Evolutionary conservation across 768 basidiomycete species (phyloP), one percentile per base, ranked within the genome.

Genomic region (Daedaleopsis nitida): DNA sequence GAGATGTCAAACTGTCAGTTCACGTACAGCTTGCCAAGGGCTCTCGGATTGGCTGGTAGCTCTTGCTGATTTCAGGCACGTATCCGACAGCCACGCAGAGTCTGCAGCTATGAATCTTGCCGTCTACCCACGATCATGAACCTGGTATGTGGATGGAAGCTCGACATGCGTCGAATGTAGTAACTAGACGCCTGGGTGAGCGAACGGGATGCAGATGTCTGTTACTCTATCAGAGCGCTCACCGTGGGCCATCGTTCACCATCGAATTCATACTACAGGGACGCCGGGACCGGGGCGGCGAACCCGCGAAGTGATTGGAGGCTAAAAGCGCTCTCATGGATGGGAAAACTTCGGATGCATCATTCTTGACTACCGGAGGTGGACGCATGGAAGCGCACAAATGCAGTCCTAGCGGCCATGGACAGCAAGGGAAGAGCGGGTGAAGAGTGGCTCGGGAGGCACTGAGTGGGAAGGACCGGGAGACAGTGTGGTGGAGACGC

Each of bases 271-370:
- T 17, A 42, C 48, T 39, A 34, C 32, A 43, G 23, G 23, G 13
- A 27, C 16, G 50, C 34, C 50, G 21, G 44, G 60, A n/a, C 34
- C 43, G 55, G 52, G 55, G 55, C 32, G 48, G 50, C 44, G 57
- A 50, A 19, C 55, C 55, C 23, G 60, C 55, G 37, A 49, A 52
- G 19, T 49, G 48, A 61, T 61, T 61, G 60, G 60, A 34, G 32
- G 53, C 38, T 39, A 44, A n/a, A 52, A 32, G 37, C 45, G 16
- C 52, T 58, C 61, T 47, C 61, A 57, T 32, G 37, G n/a, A 12
- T 54, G 47, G 27, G 56, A 55, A 58, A 54, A 21, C 32, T 16
- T 47, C 51, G 51, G 48, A 27, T 8, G 24, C 52, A 58, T 54
- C 56, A 55, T 47, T 35, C 55, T 54, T 19, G 34, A 14, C 38